Conservation (phyloP, 768 basidiomycete genomes). For the Lentinus tigrinus region DNA sequence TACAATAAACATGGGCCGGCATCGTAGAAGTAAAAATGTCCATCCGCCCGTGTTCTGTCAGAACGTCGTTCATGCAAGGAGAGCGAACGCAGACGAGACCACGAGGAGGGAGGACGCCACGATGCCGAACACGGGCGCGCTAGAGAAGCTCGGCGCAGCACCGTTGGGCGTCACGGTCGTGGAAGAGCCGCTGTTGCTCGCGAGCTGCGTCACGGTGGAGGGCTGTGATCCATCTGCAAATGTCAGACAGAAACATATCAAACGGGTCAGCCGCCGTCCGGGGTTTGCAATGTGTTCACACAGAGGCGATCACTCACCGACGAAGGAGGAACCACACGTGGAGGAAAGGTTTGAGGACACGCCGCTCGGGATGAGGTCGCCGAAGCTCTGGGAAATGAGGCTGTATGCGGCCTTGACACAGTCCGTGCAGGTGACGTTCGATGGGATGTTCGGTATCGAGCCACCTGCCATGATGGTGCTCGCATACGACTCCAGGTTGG, state of each 20-base stretch:
- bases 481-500: conserved; percentile 19
- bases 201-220: conserved; percentile 26
- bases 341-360: conserved; percentile 15
- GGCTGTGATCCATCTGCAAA: conserved; percentile 29
- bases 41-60: background rate
- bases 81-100: conserved; percentile 19
- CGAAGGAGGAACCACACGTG: conserved; percentile 32
- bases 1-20: no score
- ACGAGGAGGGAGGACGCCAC: conserved; percentile 16
- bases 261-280: background rate
- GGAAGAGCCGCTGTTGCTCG: conserved; percentile 12
- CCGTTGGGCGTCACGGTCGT: conserved; percentile 8
- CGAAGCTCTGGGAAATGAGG: conserved; percentile 24
- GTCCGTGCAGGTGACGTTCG: conserved; percentile 31
- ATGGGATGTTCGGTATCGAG: conserved; percentile 20
- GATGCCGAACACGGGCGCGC: conserved; percentile 13
- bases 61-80: conserved; percentile 17
- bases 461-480: conserved; percentile 12
- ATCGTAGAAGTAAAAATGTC: no score
- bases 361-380: conserved; percentile 19
- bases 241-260: background rate
- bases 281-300: background rate
- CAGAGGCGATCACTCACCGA: conserved; percentile 22
- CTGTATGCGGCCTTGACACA: conserved; percentile 34
- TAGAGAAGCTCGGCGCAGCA: conserved; percentile 5